Evolutionary conservation across 306 rosid genomes (phyloP), one percentile per base, ranked within the genome.

Genomic region (Chamaecrista fasciculata): DNA sequence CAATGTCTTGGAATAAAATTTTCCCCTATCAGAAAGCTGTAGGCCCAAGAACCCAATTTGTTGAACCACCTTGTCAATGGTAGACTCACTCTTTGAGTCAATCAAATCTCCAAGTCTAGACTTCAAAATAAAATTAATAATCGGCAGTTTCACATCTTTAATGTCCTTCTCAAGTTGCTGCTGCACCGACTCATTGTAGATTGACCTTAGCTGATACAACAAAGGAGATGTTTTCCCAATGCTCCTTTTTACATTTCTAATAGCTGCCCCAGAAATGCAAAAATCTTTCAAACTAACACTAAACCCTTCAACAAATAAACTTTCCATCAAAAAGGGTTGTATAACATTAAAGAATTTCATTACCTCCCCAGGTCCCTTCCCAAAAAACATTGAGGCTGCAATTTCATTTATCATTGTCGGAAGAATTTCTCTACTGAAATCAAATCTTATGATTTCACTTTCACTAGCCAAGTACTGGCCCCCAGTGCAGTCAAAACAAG

Each of bases 271-370:
- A 6, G 90, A 82, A 52, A 94, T 76, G 63, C 85, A 79, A 81
- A 88, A 94, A 42, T 94, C 99, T 24, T 86, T 85, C 69, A 94
- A 76, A 12, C 92, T 79, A 36, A 94, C 94, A 67, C 97, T 94
- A 74, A 88, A 94, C 34, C 99, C 99, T 61, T 88, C 90, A 4
- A 82, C 62, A 75, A 88, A 91, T 66, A 94, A 12, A 66, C 80
- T 83, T 62, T 94, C 99, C 99, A 91, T 94, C 87, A 94, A 67
- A 84, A 91, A 74, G 29, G 97, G 96, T 74, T 94, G 99, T 28
- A 94, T 20, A 14, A 79, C 67, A 73, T 88, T 80, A 44, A 91
- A 91, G 80, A 91, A 94, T 28, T 42, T 82, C 26, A 91, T 58
- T 28, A 91, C 99, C 74, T 85, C 96, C 55, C 73, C 81, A 28